phyloP scores from a whole-genome alignment of 2,329 filamentous ascomycete genomes.

The Talaromyces islandicus region DNA sequence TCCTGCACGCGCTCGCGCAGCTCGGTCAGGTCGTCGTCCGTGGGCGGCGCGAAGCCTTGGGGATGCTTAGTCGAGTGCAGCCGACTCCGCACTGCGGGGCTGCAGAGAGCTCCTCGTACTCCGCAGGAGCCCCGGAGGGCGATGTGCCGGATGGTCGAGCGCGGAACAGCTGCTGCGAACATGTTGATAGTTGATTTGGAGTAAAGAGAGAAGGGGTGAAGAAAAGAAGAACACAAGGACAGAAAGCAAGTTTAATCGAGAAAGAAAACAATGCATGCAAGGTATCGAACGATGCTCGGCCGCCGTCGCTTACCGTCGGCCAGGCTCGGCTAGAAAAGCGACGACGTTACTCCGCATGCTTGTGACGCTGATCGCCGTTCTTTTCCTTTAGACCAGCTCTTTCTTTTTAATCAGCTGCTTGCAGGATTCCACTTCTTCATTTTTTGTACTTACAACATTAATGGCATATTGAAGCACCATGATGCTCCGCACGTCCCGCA shows the following conservation, averaged over 20 bases:
- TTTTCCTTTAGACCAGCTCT: no score
- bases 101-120: conserved; percentile 5
- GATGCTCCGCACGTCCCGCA: neutral
- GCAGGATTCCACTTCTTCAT: neutral
- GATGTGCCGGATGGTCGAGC: conserved; percentile 10
- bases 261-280: neutral
- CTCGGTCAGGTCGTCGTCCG: conserved; percentile 68
- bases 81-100: conserved; percentile 2
- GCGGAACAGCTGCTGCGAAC: conserved; percentile 12
- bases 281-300: neutral
- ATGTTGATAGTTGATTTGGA: conserved; percentile 12
- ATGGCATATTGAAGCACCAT: neutral
- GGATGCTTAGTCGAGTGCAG: conserved; percentile 51
- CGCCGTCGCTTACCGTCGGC: neutral
- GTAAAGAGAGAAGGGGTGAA: conserved; percentile 11
- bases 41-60: conserved; percentile 58
- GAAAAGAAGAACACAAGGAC: neutral
- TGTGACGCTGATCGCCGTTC: neutral
- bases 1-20: conserved; percentile 80
- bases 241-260: neutral
- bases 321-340: conserved; percentile 17
- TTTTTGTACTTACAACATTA: neutral
- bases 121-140: neutral
- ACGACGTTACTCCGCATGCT: conserved; percentile 17
- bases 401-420: neutral